phyloP scores from a whole-genome alignment of 257 asterid genomes.

The Solanum piurae region DNA sequence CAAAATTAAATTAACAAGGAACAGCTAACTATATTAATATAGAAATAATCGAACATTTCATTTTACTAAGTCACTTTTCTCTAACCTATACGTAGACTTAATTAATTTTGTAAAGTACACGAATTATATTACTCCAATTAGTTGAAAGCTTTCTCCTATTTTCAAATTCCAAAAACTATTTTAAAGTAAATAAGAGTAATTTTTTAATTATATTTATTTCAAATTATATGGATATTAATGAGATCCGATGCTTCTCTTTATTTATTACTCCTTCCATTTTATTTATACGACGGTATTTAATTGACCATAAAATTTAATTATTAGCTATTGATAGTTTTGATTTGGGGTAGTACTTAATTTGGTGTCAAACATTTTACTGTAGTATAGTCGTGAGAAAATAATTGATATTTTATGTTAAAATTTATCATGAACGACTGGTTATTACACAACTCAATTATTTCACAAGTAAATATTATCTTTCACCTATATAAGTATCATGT shows the following conservation, averaged over 20 bases:
- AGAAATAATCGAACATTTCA: background rate
- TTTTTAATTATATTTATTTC: background rate
- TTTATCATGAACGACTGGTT: background rate
- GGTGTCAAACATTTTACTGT: too few species aligned
- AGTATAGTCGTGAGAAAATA: background rate
- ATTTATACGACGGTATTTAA: background rate
- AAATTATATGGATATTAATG: background rate
- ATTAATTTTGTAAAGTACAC: background rate
- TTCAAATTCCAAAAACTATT: background rate
- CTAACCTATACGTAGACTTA: background rate
- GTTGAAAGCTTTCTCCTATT: background rate
- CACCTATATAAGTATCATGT: accelerated
- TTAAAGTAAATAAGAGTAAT: background rate
- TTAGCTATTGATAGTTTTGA: background rate
- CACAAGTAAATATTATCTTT: background rate
- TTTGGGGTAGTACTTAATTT: background rate
- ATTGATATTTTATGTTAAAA: background rate
- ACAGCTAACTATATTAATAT: background rate
- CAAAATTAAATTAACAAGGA: background rate
- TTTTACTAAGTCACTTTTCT: background rate
- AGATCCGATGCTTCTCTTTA: background rate
- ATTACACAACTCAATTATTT: background rate
- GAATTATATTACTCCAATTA: background rate
- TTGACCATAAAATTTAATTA: too few species aligned
- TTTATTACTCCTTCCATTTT: background rate